These are phyloP conservation scores for Austroboletus festivus DNA, from an alignment of 768 basidiomycete species.

Conservation along the genomic window DNA sequence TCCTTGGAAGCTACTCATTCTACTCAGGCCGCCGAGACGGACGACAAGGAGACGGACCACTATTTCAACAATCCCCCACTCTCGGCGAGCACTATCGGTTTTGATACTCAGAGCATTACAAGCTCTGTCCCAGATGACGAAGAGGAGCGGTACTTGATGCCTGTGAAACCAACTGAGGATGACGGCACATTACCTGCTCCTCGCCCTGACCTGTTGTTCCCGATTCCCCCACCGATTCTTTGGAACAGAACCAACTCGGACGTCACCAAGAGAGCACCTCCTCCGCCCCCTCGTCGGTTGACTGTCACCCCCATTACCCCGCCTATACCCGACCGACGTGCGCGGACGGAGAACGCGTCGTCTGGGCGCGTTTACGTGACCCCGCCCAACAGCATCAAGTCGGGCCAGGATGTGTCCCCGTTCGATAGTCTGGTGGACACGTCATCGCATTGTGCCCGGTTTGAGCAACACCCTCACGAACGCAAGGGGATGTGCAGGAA, in stretches of 20 bases:
- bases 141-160: constrained; percentile 38
- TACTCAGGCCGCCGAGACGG: constrained; percentile 10
- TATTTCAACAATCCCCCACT: constrained; percentile 21
- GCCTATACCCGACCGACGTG: constrained; percentile 47
- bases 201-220: constrained; percentile 7
- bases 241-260: constrained; percentile 26
- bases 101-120: constrained; percentile 40
- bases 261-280: constrained; percentile 45
- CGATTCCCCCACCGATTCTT: constrained; percentile 16
- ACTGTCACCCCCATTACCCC: constrained; percentile 31
- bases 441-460: constrained; percentile 35
- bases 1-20: constrained; percentile 24
- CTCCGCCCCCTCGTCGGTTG: constrained; percentile 60
- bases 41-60: constrained; percentile 19
- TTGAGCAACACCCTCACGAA: constrained; percentile 51
- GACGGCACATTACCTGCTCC: constrained; percentile 22
- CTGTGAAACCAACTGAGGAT: constrained; percentile 25
- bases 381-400: constrained; percentile 26
- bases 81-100: constrained; percentile 20
- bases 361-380: constrained; percentile 23
- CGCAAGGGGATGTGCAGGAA: constrained; percentile 62
- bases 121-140: constrained; percentile 44
- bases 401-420: constrained; percentile 50
- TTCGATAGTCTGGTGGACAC: constrained; percentile 63
- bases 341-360: constrained; percentile 13